Evolutionary conservation across 1,284 basidiomycete species (phyloP), one percentile per base, ranked within the genome.

Genomic region (Gastroboletus turbinatus): DNA sequence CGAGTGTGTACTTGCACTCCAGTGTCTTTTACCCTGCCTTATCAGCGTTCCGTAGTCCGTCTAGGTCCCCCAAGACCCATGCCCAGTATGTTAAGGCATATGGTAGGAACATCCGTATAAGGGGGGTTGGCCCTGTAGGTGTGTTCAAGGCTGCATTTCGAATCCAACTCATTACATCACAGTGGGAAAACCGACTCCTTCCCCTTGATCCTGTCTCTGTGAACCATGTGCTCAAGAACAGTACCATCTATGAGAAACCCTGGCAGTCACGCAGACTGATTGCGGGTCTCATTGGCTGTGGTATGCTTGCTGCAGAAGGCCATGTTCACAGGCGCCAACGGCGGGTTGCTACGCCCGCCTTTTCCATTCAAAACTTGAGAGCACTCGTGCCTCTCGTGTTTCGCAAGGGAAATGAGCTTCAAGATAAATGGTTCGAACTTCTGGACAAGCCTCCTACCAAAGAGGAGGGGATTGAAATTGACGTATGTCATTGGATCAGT

Each of bases 101-200:
- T 63, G 85, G 84, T 6, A 78, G 81, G 60, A 79, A 76, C 50
- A 76, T 90, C 36, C 80, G 83, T 38, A 79, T 91, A 49, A 78
- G 81, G 43, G 88, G 87, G 5, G 60, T 86, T 21, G 78, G 81
- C 36, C 85, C 85, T 39, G 89, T 90, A 69, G 58, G 84, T 73
- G 14, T 23, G 36, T 44, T 51, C 39, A 29, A 25, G 25, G 38
- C 46, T 21, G 21, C n/a, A 36, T 27, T 21, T 46, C 30, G 45
- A 55, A 51, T 36, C 55, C 45, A 36, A 50, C 52, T 59, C 39
- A 65, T 52, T 1, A 29, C 40, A 42, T 33, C 40, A 33, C 55
- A 92, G 90, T 89, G 85, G 82, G 90, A 92, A 59, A 78, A 84
- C 52, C 84, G 90, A 40, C 78, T 92, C 1, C 75, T 92, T 32